Percentiles rank a stretch among this genome's conserved stretches.
Evolutionary conservation across 225 moss, liverwort and hornwort species (phyloP).

Genomic region (Pleurozium schreberi): DNA sequence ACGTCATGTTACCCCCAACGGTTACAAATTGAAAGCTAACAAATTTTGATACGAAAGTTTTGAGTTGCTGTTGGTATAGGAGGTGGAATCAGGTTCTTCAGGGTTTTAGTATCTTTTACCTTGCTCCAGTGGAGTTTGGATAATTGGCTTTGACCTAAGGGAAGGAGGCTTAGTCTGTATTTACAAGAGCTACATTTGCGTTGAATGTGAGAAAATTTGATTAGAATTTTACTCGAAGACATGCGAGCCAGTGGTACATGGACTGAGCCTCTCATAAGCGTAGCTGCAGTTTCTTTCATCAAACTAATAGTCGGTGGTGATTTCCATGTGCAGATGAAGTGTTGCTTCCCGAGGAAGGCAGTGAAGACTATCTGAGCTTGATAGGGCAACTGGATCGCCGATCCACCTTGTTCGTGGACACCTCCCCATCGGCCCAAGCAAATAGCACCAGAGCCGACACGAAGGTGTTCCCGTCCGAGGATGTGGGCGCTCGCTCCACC

Average conservation of each 20-base stretch:
- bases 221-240: neutral
- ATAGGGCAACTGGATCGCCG: conserved; percentile 38
- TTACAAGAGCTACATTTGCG: neutral
- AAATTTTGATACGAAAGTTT: neutral
- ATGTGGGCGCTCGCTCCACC: conserved; percentile 30
- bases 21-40: neutral
- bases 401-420: conserved; percentile 1
- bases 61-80: neutral
- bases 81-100: neutral
- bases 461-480: conserved; percentile 8
- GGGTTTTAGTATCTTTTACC: neutral
- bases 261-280: neutral
- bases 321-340: conserved; percentile 8
- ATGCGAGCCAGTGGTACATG: neutral
- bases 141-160: neutral
- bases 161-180: neutral
- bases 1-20: neutral
- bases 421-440: neutral
- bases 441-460: neutral
- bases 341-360: neutral
- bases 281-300: neutral
- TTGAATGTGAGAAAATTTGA: neutral
- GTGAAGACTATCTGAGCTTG: conserved; percentile 16
- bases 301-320: neutral
- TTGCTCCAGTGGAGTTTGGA: neutral